Base-by-base conservation (phyloP, 345 rosid species). In the Zanthoxylum bungeanum region DNA sequence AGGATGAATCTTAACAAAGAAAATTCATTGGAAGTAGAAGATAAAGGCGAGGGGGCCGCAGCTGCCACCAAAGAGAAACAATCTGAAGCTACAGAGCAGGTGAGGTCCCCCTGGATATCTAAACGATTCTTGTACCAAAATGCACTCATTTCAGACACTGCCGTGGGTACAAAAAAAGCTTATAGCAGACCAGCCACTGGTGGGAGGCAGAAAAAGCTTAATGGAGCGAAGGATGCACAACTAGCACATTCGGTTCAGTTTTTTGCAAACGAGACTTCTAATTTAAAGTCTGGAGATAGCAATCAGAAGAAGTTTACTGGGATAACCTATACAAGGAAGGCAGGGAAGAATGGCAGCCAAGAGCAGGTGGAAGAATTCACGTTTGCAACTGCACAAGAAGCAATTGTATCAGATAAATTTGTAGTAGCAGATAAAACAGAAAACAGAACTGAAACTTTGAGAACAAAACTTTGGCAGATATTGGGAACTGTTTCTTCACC, bases 401-500 rank as follows among this genome's bases (percentile, higher is more conserved):
- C 60, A 34, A 49, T 60, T 61, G 75, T 64, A 22, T 76, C 79
- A 3, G 84, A 80, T 60, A 77, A 68, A 68, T 77, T 63, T 47
- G 83, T 39, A 53, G 68, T 47, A 27, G 76, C 56, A 66, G 81
- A 80, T 72, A 85, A 70, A 74, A 60, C 77, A 30, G 80, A 70
- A 66, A 78, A 76, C 16, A 66, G 74, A 76, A 89, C 88, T 76
- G 90, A 87, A 82, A 80, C 75, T 60, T 83, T 95, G 85, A 89
- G 83, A 87, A 85, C 77, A 73, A 95, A 93, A 84, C 86, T 93
- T 37, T 81, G 80, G 86, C 93, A 93, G 83, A 83, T 95, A 73
- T 68, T 92, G 74, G 91, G 90, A 64, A 79, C 75, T 72, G 82
- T 81, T 81, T 79, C 96, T 70, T 85, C 95, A 60, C 87, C 82